Percentiles rank a stretch among this genome's conserved stretches.
These are phyloP conservation scores for Barnettozyma siamensis DNA, from an alignment of 805 yeast species.

Conservation along the genomic window DNA sequence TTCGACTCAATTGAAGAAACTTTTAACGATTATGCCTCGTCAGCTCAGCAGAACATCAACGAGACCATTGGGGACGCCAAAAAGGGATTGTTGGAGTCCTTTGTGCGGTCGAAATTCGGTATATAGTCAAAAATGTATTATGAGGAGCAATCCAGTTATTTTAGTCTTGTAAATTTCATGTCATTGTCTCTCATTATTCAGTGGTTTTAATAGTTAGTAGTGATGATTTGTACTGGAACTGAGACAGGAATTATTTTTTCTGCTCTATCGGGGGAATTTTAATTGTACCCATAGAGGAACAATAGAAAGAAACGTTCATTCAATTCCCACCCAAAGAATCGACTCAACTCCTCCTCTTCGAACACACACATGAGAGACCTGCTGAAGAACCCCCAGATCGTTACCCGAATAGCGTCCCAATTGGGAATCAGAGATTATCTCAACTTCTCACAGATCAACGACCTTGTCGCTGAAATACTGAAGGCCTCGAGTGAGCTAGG, in stretches of 20 bases:
- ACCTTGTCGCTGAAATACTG: constrained; percentile 7
- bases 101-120: constrained; percentile 50
- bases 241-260: too few relatives aligned
- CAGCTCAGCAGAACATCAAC: constrained; percentile 46
- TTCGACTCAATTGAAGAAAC: constrained; percentile 49
- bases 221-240: too few relatives aligned
- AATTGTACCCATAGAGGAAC: too few relatives aligned
- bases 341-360: too few relatives aligned
- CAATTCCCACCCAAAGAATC: too few relatives aligned
- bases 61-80: constrained; percentile 47
- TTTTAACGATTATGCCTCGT: constrained; percentile 52
- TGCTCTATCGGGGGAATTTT: too few relatives aligned
- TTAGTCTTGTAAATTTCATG: too few relatives aligned
- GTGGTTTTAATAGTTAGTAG: too few relatives aligned
- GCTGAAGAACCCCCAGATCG: background rate
- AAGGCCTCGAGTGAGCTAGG: constrained; percentile 2
- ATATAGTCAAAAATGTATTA: too few relatives aligned
- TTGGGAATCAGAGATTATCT: constrained; percentile 19
- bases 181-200: too few relatives aligned
- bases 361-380: constrained; percentile 1
- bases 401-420: constrained; percentile 9
- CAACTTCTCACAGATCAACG: constrained; percentile 9
- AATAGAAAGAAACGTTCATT: too few relatives aligned
- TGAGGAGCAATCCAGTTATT: too few relatives aligned
- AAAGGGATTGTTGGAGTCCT: constrained; percentile 43